Base-by-base conservation (phyloP, 1,284 basidiomycete genomes). In the Ganoderma lucidum region DNA sequence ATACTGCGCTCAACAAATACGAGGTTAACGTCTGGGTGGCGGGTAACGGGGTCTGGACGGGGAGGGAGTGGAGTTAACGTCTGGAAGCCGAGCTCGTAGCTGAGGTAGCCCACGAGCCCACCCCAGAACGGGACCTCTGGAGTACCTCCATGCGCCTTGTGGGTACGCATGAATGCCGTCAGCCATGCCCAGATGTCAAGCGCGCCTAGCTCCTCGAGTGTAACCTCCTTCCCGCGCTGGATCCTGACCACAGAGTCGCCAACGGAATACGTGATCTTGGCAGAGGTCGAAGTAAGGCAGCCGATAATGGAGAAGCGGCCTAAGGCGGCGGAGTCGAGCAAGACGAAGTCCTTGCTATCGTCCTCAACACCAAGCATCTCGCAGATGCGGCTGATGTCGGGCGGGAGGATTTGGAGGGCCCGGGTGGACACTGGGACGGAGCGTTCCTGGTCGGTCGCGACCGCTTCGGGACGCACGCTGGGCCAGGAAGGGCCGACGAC, bases 1-100 rank as follows among this genome's bases (percentile, higher is more conserved):
- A 94, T 80, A 75, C 91, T 93, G 61, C 93, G 87, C 73, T 94
- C 92, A 6, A 93, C 89, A 71, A 92, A 93, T 5, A 90, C 82
- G 14, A 94, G 80, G 68, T 92, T 93, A 32, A 92, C 84, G 78
- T 94, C 93, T 1, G 90, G 87, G 77, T 92, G 90, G 30, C 78
- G 74, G 23, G 66, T 67, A 58, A 63, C 65, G 2, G 53, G n/a
- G 39, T 66, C 67, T 28, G 66, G 64, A 59, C 68, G 76, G 35
- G 83, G 75, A 61, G 82, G 78, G 65, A 88, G 80, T 41, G 79
- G 69, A 23, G 75, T 73, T 15, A 93, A 78, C 2, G 86, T 83
- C 45, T 85, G 79, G 6, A 90, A 84, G n/a, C 93, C 93, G 15
- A 93, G 82, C 76, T 94, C 93, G 75, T 94, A 94, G 76, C 90